These are phyloP conservation scores for Thamnidium elegans DNA, from an alignment of 192 early-diverging fungal genomes.

Conservation along the genomic window DNA sequence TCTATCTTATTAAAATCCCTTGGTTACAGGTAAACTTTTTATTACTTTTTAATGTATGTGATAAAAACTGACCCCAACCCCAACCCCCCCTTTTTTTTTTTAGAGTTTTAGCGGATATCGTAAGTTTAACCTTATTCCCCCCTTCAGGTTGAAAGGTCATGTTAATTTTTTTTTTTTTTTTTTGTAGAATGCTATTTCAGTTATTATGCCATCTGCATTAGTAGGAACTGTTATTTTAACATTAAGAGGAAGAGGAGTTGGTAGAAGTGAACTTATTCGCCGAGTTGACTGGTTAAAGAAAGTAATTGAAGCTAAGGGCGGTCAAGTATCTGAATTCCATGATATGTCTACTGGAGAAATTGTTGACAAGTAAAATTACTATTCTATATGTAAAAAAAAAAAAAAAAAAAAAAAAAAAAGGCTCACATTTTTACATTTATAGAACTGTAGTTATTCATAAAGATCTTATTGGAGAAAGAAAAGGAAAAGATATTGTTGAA, in stretches of 20 bases:
- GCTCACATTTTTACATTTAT: background rate
- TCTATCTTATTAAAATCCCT: conserved; percentile 62
- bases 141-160: background rate
- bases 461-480: conserved; percentile 71
- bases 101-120: conserved; percentile 57
- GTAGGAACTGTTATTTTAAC: conserved; percentile 80
- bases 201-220: conserved; percentile 84
- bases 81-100: background rate
- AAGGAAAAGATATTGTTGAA: conserved; percentile 75
- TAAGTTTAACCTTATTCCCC: conserved; percentile 27
- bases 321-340: conserved; percentile 76
- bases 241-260: conserved; percentile 71
- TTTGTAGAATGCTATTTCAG: conserved; percentile 63
- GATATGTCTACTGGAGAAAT: conserved; percentile 66
- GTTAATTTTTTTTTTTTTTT: background rate
- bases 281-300: conserved; percentile 71
- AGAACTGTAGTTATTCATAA: conserved; percentile 67
- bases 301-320: conserved; percentile 65
- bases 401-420: too few species aligned
- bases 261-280: conserved; percentile 65
- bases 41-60: background rate
- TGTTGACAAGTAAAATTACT: conserved; percentile 62
- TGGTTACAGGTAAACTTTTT: conserved; percentile 56
- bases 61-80: background rate
- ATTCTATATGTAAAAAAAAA: background rate